Conservation (phyloP, 2,329 filamentous ascomycete species). For the Xylaria sp. region DNA sequence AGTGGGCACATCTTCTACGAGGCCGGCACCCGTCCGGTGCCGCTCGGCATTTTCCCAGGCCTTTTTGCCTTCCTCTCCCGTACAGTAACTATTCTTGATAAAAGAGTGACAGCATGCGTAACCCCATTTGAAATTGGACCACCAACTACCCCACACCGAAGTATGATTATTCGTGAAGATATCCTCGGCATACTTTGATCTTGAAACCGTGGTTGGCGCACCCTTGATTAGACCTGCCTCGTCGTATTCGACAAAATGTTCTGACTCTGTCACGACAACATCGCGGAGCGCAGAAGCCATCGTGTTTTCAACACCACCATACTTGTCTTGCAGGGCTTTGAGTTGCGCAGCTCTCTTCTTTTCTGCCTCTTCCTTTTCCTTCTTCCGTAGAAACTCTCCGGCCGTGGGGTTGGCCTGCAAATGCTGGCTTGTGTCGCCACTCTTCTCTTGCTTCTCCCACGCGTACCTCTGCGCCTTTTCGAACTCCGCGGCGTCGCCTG, state of each 20-base stretch:
- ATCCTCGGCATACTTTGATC: constrained; percentile 93
- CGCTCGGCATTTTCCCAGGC: constrained; percentile 82
- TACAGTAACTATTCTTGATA: constrained; percentile 97
- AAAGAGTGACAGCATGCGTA: constrained; percentile 95
- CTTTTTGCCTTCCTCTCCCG: constrained; percentile 84
- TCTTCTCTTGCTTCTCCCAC: constrained; percentile 92
- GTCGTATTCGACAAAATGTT: constrained; percentile 93
- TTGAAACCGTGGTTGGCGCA: constrained; percentile 77
- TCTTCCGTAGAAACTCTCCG: constrained; percentile 84
- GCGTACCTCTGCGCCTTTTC: constrained; percentile 89
- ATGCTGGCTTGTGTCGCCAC: constrained; percentile 82
- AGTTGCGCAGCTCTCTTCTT: constrained; percentile 73
- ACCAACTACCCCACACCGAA: constrained; percentile 96
- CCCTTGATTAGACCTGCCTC: constrained; percentile 90
- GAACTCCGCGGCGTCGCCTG: constrained; percentile 92
- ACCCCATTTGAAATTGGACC: constrained; percentile 94
- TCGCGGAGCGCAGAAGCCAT: constrained; percentile 71
- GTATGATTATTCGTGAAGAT: constrained; percentile 90
- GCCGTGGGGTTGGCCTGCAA: constrained; percentile 96
- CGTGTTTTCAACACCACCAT: constrained; percentile 73
- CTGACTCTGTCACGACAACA: constrained; percentile 79
- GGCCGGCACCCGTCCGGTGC: constrained; percentile 60
- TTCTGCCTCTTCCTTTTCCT: constrained; percentile 78
- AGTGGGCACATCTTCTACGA: constrained; percentile 49
- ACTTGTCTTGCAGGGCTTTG: constrained; percentile 80